phyloP scores from a whole-genome alignment of 257 asterid species.

The Solanum ossicruentum region DNA sequence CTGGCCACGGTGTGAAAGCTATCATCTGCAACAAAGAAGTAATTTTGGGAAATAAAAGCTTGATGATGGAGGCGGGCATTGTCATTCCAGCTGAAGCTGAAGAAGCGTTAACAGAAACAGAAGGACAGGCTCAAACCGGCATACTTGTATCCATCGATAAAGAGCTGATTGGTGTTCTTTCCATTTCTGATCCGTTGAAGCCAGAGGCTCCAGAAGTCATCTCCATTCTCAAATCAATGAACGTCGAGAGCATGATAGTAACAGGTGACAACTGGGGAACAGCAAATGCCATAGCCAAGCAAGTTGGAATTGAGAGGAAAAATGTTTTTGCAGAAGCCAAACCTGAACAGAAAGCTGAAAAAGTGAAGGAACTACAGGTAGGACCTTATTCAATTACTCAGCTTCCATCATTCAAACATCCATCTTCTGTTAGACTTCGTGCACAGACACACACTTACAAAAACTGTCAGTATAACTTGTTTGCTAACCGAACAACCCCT shows the following conservation, averaged over 20 bases:
- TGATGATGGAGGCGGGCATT: constrained; percentile 37
- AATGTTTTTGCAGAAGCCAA: constrained; percentile 60
- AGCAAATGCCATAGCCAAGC: constrained; percentile 61
- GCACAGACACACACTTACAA: neutral
- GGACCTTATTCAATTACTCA: neutral
- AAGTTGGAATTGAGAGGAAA: constrained; percentile 42
- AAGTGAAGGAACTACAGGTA: constrained; percentile 73
- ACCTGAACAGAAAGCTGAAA: constrained; percentile 67
- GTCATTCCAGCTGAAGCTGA: constrained; percentile 45
- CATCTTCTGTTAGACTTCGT: neutral
- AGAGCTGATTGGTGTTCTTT: constrained; percentile 47
- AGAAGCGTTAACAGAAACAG: constrained; percentile 45
- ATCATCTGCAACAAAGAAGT: constrained; percentile 51
- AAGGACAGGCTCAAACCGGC: constrained; percentile 58
- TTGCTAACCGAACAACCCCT: neutral
- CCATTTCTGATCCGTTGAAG: constrained; percentile 66
- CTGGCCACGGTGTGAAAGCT: constrained; percentile 88
- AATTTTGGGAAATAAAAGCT: constrained; percentile 61
- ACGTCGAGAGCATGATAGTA: constrained; percentile 37
- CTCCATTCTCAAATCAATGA: constrained; percentile 57
- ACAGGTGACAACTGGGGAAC: constrained; percentile 92
- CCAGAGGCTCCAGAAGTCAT: constrained; percentile 60
- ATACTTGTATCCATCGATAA: constrained; percentile 52
- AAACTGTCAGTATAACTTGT: neutral
- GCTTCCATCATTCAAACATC: neutral